Conservation (phyloP, 257 asterid genomes). For the Solanum lignicaule region DNA sequence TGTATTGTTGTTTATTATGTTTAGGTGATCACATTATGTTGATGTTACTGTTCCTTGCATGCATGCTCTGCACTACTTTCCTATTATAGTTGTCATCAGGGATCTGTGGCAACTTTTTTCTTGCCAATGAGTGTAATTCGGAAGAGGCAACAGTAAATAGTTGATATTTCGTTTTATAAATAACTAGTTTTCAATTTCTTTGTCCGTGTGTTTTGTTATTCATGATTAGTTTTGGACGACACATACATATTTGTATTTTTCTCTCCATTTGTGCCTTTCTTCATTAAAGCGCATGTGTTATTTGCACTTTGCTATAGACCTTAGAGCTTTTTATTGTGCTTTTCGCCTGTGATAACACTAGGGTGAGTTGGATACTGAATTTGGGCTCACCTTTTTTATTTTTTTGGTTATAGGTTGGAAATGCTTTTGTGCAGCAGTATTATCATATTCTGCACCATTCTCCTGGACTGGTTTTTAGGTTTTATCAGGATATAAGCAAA, state of each 20-base stretch:
- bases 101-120: neutral
- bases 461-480: slow-evolving; percentile 60
- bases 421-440: slow-evolving; percentile 86
- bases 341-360: neutral
- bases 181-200: neutral
- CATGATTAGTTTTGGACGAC: neutral
- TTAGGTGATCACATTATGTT: neutral
- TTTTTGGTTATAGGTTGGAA: slow-evolving; percentile 49
- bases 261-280: neutral
- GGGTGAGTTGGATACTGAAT: neutral
- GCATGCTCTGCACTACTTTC: neutral
- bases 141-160: neutral
- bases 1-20: neutral
- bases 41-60: neutral
- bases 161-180: neutral
- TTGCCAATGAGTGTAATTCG: neutral
- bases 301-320: neutral
- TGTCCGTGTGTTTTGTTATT: neutral
- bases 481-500: slow-evolving; percentile 75
- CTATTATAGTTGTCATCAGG: neutral
- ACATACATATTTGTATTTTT: neutral
- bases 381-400: neutral
- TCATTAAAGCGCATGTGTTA: neutral
- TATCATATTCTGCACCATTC: slow-evolving; percentile 74
- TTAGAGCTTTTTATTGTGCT: neutral